These are phyloP conservation scores for Lodderomyces jiufengensis DNA, from an alignment of 1,139 yeast genomes.

Conservation along the genomic window DNA sequence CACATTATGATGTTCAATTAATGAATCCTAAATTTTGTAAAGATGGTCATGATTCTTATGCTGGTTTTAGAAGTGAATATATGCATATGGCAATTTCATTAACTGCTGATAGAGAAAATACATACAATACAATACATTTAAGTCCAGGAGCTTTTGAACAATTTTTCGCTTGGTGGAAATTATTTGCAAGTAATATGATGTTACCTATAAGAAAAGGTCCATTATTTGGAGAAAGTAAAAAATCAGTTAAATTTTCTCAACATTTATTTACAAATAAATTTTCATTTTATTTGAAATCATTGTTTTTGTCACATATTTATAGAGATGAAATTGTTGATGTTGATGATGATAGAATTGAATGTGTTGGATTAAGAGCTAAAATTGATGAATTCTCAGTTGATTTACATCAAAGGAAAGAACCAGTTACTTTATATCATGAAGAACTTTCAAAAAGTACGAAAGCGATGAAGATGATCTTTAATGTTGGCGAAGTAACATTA, in stretches of 20 bases:
- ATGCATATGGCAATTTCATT: slow-evolving; percentile 50
- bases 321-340: slow-evolving; percentile 24
- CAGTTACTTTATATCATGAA: slow-evolving; percentile 30
- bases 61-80: slow-evolving; percentile 39
- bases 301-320: slow-evolving; percentile 41
- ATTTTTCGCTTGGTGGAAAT: slow-evolving; percentile 45
- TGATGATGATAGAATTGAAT: slow-evolving; percentile 27
- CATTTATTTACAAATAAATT: slow-evolving; percentile 42
- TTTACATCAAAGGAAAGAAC: slow-evolving; percentile 46
- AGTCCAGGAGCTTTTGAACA: slow-evolving; percentile 39
- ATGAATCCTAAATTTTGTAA: slow-evolving; percentile 60
- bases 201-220: slow-evolving; percentile 40
- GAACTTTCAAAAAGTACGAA: slow-evolving; percentile 27
- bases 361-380: slow-evolving; percentile 41
- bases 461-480: slow-evolving; percentile 42
- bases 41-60: slow-evolving; percentile 37
- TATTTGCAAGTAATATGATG: slow-evolving; percentile 42
- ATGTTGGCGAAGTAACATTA: slow-evolving; percentile 41
- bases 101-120: slow-evolving; percentile 42
- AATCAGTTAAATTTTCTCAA: slow-evolving; percentile 39
- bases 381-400: slow-evolving; percentile 41
- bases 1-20: slow-evolving; percentile 69
- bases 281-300: slow-evolving; percentile 35
- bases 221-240: slow-evolving; percentile 36
- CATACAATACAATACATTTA: slow-evolving; percentile 43